phyloP scores from a whole-genome alignment of 495 filamentous ascomycete species.

The Astrocystis sublimbata region DNA sequence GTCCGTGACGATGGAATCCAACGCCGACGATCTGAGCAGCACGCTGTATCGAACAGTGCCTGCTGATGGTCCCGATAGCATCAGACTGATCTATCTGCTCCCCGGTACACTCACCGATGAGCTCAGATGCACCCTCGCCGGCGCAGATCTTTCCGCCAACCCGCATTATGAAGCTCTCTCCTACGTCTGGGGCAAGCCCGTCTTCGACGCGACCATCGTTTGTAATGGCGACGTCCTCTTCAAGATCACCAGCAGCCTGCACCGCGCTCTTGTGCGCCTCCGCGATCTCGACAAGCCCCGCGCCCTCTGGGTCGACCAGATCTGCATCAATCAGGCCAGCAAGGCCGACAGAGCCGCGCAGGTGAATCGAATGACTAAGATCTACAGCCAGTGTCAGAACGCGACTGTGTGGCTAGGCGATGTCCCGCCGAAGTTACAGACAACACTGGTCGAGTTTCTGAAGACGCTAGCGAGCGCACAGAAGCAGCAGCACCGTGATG shows the following conservation, averaged over 20 bases:
- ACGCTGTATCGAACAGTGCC: slow-evolving; percentile 6
- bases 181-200: slow-evolving; percentile 20
- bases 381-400: slow-evolving; percentile 15
- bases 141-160: slow-evolving; percentile 8
- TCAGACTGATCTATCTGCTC: slow-evolving; percentile 13
- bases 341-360: neutral
- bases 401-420: slow-evolving; percentile 11
- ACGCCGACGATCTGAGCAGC: slow-evolving; percentile 4
- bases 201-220: slow-evolving; percentile 10
- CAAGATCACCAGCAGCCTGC: slow-evolving; percentile 15
- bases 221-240: slow-evolving; percentile 5
- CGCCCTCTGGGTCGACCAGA: slow-evolving; percentile 16
- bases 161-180: slow-evolving; percentile 20
- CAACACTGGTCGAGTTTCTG: slow-evolving; percentile 4
- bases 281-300: slow-evolving; percentile 4
- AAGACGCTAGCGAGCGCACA: slow-evolving; percentile 12
- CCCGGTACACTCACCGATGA: slow-evolving; percentile 12
- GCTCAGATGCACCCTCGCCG: slow-evolving; percentile 13
- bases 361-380: neutral
- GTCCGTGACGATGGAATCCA: slow-evolving; percentile 10
- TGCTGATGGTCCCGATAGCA: slow-evolving; percentile 13
- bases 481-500: slow-evolving; percentile 14
- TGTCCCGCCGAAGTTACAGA: slow-evolving; percentile 14
- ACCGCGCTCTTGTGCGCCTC: slow-evolving; percentile 15
- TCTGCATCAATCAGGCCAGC: slow-evolving; percentile 7